phyloP scores from a whole-genome alignment of 73 alveolate genomes.

The Paramecium biaurelia region DNA sequence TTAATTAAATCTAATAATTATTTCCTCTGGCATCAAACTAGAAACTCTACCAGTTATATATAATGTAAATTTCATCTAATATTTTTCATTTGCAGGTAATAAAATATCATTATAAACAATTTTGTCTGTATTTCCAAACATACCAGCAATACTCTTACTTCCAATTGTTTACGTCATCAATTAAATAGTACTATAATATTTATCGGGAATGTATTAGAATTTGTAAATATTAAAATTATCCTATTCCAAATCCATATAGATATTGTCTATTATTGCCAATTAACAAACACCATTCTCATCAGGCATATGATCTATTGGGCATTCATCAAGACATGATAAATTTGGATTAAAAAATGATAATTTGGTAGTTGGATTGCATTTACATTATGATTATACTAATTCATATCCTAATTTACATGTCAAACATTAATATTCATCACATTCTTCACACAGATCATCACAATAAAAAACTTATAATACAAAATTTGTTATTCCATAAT shows the following conservation, averaged over 20 bases:
- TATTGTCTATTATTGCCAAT: background rate
- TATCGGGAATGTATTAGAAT: background rate
- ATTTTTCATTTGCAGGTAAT: background rate
- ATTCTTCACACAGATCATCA: background rate
- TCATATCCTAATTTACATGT: background rate
- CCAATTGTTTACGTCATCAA: background rate
- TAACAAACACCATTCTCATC: background rate
- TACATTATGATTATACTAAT: background rate
- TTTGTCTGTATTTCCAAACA: background rate
- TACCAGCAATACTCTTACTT: background rate
- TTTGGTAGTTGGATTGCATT: background rate
- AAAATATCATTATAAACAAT: background rate
- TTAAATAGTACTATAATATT: background rate
- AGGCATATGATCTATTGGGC: background rate
- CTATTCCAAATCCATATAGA: background rate
- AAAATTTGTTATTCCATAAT: background rate
- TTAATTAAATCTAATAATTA: background rate
- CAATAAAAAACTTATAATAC: background rate
- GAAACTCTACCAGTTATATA: background rate
- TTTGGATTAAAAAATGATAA: background rate
- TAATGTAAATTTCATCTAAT: background rate
- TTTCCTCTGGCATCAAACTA: background rate
- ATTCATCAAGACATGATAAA: background rate
- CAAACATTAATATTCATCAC: background rate
- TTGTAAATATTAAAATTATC: background rate